Evolutionary conservation across 306 rosid genomes (phyloP), one percentile per base, ranked within the genome.

Genomic region (Ceratonia siliqua): DNA sequence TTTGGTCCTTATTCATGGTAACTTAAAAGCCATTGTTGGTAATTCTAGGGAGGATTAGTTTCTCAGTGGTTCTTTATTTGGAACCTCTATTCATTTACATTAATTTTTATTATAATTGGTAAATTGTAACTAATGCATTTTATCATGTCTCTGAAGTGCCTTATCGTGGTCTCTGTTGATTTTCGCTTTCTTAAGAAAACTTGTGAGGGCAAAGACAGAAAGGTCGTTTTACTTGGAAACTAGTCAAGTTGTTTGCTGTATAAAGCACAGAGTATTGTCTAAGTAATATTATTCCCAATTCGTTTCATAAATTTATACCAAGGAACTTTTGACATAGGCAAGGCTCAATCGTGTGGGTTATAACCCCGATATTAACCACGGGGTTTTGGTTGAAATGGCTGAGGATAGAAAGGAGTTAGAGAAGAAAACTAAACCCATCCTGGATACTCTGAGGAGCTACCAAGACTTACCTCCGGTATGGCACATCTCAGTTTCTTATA

Each of bases 381-480:
- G 95, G 28, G 86, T 86, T 72, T 76, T 92, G 81, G 97, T 92
- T 50, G 97, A 90, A 79, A 90, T 70, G 88, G 97, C 90, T 6
- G 99, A 94, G 86, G 85, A 90, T 27, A 89, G 90, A 69, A 94
- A 92, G 84, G 99, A 92, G 63, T 79, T 91, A 55, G 99, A 91
- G 82, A 94, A 86, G 92, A 86, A 94, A 87, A 94, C 97, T 67
- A 87, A 92, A 88, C 99, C 99, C 39, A 89, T 92, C 74, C 91
- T 90, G 13, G 94, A 92, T 52, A 92, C 98, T 56, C 82, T 92
- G 64, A 81, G 97, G 81, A 92, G 97, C 80, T 92, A 92, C 87
- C 98, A 92, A 87, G 98, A 92, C 76, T 82, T 92, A 80, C 99
- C 98, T 43, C 97, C 96, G 58, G 97, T 94, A 85, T 78, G 77